phyloP scores from a whole-genome alignment of 2,329 filamentous ascomycete species.

The Neodidymelliopsis sp. region DNA sequence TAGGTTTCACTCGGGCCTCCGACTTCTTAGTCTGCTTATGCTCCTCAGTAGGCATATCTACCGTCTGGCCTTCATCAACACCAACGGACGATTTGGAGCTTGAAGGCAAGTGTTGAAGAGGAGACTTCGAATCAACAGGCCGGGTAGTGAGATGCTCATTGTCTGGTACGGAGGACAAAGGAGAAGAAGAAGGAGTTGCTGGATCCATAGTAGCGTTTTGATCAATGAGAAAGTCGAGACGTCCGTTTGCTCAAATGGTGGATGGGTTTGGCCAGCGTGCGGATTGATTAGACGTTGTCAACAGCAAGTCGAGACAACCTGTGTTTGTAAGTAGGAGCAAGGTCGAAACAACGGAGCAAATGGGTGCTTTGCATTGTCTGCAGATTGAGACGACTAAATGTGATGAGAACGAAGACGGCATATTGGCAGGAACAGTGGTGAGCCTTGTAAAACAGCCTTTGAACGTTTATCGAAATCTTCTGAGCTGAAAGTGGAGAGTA shows the following conservation, averaged over 20 bases:
- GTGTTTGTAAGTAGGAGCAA: constrained; percentile 1
- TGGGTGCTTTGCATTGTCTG: no score
- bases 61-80: no score
- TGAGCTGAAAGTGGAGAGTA: constrained; percentile 1
- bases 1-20: not conserved
- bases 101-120: not conserved
- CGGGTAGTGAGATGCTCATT: not conserved
- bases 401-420: no score
- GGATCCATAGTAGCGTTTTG: not conserved
- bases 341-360: no score
- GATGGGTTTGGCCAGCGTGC: not conserved
- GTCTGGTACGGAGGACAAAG: not conserved
- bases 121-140: not conserved
- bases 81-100: no score
- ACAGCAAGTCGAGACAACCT: not conserved
- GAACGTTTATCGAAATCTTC: no score
- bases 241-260: not conserved
- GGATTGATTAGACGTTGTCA: not conserved
- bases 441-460: no score
- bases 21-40: not conserved
- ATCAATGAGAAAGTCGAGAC: not conserved
- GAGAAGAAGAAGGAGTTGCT: not conserved
- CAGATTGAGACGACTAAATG: no score
- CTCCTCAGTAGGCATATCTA: not conserved
- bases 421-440: no score